A percentile compares a stretch with the other conserved stretches of the same genome.
Evolutionary conservation across 2,329 filamentous ascomycete species (phyloP).

Genomic region (Beauveria sp.): DNA sequence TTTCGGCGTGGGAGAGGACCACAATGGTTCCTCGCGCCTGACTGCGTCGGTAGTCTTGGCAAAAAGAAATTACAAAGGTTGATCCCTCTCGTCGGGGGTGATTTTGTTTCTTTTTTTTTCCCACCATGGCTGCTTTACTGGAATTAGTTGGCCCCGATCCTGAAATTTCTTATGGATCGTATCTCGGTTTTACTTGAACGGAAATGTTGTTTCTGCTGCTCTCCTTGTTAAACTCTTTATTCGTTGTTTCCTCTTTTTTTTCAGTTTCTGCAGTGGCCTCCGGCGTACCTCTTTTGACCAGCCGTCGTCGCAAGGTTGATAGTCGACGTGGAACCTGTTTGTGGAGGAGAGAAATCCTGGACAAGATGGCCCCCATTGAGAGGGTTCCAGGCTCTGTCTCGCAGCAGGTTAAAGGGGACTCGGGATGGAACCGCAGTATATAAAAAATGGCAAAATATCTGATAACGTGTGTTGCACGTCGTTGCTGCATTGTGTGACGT

Average conservation of each 20-base stretch:
- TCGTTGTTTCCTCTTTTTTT: conserved; percentile 11
- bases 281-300: conserved; percentile 10
- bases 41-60: not conserved
- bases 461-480: not conserved
- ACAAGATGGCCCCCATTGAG: conserved; percentile 4
- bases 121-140: conserved; percentile 10
- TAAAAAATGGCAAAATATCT: conserved; percentile 14
- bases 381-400: conserved; percentile 5
- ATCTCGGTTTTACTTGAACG: conserved; percentile 17
- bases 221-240: conserved; percentile 13
- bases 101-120: conserved; percentile 16
- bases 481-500: not conserved
- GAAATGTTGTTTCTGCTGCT: conserved; percentile 22
- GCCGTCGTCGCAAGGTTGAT: not conserved
- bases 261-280: conserved; percentile 14
- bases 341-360: conserved; percentile 7
- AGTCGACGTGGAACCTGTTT: conserved; percentile 15
- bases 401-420: conserved; percentile 10
- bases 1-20: conserved; percentile 9
- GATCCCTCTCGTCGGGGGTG: conserved; percentile 23
- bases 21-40: conserved; percentile 6
- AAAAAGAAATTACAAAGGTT: conserved; percentile 3
- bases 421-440: conserved; percentile 13
- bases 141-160: conserved; percentile 9
- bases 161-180: conserved; percentile 6